These are phyloP conservation scores for Clohesyomyces aquaticus DNA, from an alignment of 495 filamentous ascomycete species.

Conservation along the genomic window DNA sequence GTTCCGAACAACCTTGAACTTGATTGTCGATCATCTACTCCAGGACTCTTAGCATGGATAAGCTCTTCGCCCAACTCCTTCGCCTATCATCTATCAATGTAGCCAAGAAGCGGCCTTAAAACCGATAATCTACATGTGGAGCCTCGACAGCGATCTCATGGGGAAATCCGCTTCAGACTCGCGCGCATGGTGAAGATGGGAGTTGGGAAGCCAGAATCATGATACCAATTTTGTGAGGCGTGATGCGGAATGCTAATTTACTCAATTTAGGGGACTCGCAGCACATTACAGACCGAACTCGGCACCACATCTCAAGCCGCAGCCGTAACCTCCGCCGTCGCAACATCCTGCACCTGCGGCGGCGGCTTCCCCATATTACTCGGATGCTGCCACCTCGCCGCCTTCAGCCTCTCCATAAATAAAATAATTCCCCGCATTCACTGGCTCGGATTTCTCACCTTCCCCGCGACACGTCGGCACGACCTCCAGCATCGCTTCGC, in stretches of 20 bases:
- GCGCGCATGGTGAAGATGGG: not conserved
- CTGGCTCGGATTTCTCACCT: not conserved
- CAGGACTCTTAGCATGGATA: too few relatives aligned
- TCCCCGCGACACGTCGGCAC: slow-evolving; percentile 10
- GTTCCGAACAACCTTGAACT: not conserved
- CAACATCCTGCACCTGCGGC: slow-evolving; percentile 19
- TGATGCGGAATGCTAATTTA: not conserved
- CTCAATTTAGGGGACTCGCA: too few relatives aligned
- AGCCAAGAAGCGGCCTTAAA: not conserved
- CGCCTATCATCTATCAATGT: not conserved
- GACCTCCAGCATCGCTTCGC: slow-evolving; percentile 9
- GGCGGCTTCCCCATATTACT: slow-evolving; percentile 20
- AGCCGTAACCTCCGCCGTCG: slow-evolving; percentile 3
- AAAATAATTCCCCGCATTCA: slow-evolving; percentile 17
- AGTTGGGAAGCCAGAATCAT: not conserved
- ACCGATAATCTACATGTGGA: not conserved
- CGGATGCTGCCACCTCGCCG: slow-evolving; percentile 29
- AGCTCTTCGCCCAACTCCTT: not conserved
- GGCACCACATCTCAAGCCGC: not conserved
- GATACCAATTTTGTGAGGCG: not conserved
- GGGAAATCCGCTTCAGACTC: not conserved
- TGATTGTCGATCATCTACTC: too few relatives aligned
- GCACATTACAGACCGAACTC: not conserved
- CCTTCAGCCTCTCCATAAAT: slow-evolving; percentile 25
- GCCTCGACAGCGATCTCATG: not conserved